Evolutionary conservation across 140 eudicot species (phyloP), one percentile per base, ranked within the genome.

Genomic region (Erigeron philadelphicus): DNA sequence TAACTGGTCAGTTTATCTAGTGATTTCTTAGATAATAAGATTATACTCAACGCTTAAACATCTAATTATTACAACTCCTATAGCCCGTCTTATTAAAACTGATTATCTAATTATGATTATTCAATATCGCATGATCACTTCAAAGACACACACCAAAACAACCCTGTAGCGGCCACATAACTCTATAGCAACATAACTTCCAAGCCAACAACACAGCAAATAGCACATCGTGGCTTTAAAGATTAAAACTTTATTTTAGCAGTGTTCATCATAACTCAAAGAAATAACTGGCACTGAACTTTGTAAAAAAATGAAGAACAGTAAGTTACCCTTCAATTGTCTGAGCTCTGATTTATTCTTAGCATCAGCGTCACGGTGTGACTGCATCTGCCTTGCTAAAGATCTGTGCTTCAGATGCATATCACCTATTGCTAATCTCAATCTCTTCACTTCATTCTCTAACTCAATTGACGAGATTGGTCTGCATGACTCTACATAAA

Each of bases 321-420:
- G 52, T n/a, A 67, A 77, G 67, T 50, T 84, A 92, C 98, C 96
- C 83, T 75, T 83, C 72, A 92, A 70, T 64, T 61, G 80, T 73
- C 75, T 81, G 63, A 88, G 87, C 72, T 83, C 87, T 13, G 90
- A 87, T 81, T 86, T 86, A 66, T 84, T 84, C 78, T 81, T 92
- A 41, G 95, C 93, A 74, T 83, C 90, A 47, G 79, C 72, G 66
- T 88, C 96, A 67, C 85, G 73, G 64, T 83, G 96, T 53, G 68
- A 71, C 68, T 85, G 90, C 84, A 92, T 21, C 78, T 86, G 86
- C 70, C 73, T 84, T 45, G 83, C 79, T 68, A 86, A 62, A 45
- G 93, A 77, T 80, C 72, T 84, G 78, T 92, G 98, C 83, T 81
- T 89, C 66, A 89, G 71, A 79, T 82, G 95, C 73, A 86, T 86